Percentiles rank a stretch among this genome's conserved stretches.
phyloP scores from a whole-genome alignment of 768 basidiomycete species.

The Mycena galericulata region DNA sequence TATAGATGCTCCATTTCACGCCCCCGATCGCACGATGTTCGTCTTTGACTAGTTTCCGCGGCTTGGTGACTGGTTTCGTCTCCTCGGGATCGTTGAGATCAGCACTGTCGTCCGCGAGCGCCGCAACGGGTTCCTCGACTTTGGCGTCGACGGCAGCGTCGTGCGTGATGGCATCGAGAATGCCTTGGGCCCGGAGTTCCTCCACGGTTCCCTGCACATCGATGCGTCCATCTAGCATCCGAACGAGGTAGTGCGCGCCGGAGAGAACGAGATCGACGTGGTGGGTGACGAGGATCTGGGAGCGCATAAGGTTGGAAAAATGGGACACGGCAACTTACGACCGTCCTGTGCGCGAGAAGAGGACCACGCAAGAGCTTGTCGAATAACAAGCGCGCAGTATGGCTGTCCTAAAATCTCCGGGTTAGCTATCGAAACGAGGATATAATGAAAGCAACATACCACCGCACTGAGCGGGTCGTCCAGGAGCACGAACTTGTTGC shows the following conservation, averaged over 20 bases:
- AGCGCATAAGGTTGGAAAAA: slow-evolving; percentile 47
- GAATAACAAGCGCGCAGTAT: slow-evolving; percentile 72
- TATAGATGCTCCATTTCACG: slow-evolving; percentile 82
- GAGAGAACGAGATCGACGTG: slow-evolving; percentile 88
- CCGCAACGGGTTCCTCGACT: slow-evolving; percentile 56
- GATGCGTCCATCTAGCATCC: slow-evolving; percentile 86
- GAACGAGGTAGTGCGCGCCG: slow-evolving; percentile 76
- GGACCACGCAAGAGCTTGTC: slow-evolving; percentile 76
- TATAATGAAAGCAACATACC: neutral
- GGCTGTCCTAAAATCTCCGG: slow-evolving; percentile 67
- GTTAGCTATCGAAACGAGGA: slow-evolving; percentile 3
- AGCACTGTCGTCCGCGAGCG: slow-evolving; percentile 40
- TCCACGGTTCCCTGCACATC: slow-evolving; percentile 78
- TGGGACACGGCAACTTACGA: slow-evolving; percentile 61
- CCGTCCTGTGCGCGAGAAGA: slow-evolving; percentile 74
- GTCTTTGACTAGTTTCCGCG: slow-evolving; percentile 81
- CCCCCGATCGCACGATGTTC: slow-evolving; percentile 85
- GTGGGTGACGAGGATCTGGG: slow-evolving; percentile 77
- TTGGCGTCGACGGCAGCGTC: slow-evolving; percentile 63
- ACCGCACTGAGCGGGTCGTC: slow-evolving; percentile 84
- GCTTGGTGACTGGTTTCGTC: slow-evolving; percentile 61
- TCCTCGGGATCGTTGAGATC: slow-evolving; percentile 44
- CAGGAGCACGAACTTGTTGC: slow-evolving; percentile 75
- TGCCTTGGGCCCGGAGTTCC: slow-evolving; percentile 70
- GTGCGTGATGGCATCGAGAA: slow-evolving; percentile 69